Evolutionary conservation across 768 basidiomycete species (phyloP), one percentile per base, ranked within the genome.

Genomic region (Termitomyces sp.): DNA sequence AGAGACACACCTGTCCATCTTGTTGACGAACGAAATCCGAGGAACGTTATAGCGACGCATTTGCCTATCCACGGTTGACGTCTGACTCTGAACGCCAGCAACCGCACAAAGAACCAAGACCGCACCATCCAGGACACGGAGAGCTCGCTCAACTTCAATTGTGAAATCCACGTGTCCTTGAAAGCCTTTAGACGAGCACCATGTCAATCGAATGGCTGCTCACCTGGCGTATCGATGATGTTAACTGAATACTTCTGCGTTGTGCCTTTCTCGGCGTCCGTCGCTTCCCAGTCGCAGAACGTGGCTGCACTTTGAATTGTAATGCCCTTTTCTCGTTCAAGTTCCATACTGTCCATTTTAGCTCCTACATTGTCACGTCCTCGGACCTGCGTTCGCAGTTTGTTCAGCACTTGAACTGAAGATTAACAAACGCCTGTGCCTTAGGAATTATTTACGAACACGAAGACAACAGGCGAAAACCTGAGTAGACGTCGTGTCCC

Each of bases 301-400:
- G 97, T 98, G 1, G 97, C 97, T 3, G 97, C 97, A 64, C 91
- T 94, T 71, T 99, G 97, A 59, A 99, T 99, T 34, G 97, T 99
- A 64, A 99, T 99, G 38, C 97, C 97, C 74, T 99, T 98, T 72
- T 98, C 97, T 45, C 96, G 80, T 70, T 99, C 97, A 4, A 99
- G 77, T 59, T 99, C 97, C 97, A 99, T 99, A 62, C 88, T 92
- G 71, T 99, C 97, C 97, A 99, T 99, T 77, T 99, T 99, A 8
- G 97, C 97, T 51, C 97, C 97, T 19, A 98, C 94, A 28, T 87
- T 85, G 69, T 99, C 97, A 52, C 90, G 82, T 43, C 97, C 97
- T 57, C 97, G 81, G 58, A 96, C 92, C 90, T 92, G 63, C 12
- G 56, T 40, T 57, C n/a, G 43, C 30, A 45, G 52, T 59, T 57